Conservation (phyloP, 2,329 filamentous ascomycete species). For the Claviceps sp. region DNA sequence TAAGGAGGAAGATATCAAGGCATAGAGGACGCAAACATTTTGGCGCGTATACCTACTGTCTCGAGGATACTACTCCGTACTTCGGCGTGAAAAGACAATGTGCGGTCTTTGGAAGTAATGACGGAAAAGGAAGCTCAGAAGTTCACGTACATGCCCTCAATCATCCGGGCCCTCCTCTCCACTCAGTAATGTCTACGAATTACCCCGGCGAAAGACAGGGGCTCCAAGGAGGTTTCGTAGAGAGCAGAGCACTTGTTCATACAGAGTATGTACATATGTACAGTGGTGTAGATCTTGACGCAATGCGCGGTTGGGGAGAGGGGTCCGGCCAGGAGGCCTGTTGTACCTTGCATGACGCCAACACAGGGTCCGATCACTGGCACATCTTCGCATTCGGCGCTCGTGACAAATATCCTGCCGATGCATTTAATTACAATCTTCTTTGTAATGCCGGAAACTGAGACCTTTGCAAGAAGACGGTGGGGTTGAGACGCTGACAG, state of each 20-base stretch:
- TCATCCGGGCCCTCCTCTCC: not conserved
- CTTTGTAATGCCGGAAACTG: not conserved
- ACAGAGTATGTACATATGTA: no score
- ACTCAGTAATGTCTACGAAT: not conserved
- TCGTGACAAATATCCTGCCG: not conserved
- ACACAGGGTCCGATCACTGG: not conserved
- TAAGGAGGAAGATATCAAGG: not conserved
- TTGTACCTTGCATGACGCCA: conserved; percentile 2
- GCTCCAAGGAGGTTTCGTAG: no score
- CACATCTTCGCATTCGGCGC: not conserved
- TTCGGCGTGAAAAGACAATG: not conserved
- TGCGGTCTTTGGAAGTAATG: not conserved
- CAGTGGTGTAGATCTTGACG: not conserved
- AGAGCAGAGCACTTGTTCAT: not conserved
- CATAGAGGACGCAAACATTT: not conserved
- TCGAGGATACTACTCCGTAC: not conserved
- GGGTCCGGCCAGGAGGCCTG: not conserved
- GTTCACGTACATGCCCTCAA: not conserved
- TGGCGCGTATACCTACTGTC: no score
- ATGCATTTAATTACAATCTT: not conserved
- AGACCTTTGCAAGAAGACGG: not conserved
- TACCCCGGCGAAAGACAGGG: not conserved
- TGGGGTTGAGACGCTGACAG: not conserved
- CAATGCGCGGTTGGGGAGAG: not conserved
- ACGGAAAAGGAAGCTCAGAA: not conserved